Base-by-base conservation (phyloP, 2,329 filamentous ascomycete species). In the Allantophomopsis lycopodina region DNA sequence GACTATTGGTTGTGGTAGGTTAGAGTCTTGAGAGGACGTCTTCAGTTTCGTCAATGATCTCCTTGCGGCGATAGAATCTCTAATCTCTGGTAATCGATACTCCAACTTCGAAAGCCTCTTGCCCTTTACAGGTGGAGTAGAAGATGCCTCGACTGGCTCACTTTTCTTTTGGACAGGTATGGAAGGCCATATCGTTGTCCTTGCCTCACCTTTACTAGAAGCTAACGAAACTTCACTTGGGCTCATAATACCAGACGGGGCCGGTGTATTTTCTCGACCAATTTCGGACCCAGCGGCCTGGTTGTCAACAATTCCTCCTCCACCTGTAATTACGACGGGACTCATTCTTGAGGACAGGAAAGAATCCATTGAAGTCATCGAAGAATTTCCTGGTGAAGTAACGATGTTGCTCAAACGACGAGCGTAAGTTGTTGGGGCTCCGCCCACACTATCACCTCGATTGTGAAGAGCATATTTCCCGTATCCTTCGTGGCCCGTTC, bases 401-500 rank as follows among this genome's bases (percentile, higher is more conserved):
- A 17, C 20, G n/a, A 18, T 20, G 14, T 23, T 20, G 15, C 53
- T 55, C 32, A 51, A 44, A 37, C 50, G 53, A 39, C 53, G 41
- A 40, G 53, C 51, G 14, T 46, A 62, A 18, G 62, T 67, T n/a
- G 63, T 64, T 2, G 58, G 55, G 17, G 63, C 48, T 44, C 65
- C 71, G 7, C 67, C 61, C 15, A 66, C 62, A 50, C 73, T 79
- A 43, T 70, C 73, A 50, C 77, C 85, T 40, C 80, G 72, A 21
- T 79, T 71, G 42, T 77, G 72, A 21, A 64, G 51, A 5, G 68
- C 63, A 41, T 84, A 65, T 41, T 71, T 72, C 1, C 81, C 81
- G 51, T 89, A 88, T 1, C 82, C 82, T 61, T 96, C 89, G 52
- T 96, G 87, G 0, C 89, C 89, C 31, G 89, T 96, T n/a, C 89